phyloP scores from a whole-genome alignment of 1,284 basidiomycete species.

The Fistulinella cinereoalba region DNA sequence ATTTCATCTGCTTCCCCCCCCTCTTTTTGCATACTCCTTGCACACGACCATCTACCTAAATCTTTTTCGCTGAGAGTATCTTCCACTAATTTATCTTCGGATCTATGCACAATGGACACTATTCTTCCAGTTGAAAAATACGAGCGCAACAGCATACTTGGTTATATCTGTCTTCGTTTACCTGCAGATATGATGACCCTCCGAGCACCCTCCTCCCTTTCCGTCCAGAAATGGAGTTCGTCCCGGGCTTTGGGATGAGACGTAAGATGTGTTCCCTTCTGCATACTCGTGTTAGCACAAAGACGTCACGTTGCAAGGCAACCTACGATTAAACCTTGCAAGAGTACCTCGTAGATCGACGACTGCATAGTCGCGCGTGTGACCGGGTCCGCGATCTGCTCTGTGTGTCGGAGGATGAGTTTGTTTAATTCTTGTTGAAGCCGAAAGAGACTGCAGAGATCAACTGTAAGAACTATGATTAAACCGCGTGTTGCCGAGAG shows the following conservation, averaged over 20 bases:
- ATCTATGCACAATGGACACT: constrained; percentile 16
- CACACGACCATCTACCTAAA: constrained; percentile 3
- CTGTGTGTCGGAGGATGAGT: constrained; percentile 71
- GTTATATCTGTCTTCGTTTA: constrained; percentile 30
- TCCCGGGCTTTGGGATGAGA: constrained; percentile 58
- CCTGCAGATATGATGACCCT: constrained; percentile 49
- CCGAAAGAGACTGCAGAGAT: constrained; percentile 65
- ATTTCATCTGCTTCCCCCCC: constrained; percentile 12
- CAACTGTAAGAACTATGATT: background rate
- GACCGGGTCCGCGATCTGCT: constrained; percentile 60
- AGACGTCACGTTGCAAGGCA: background rate
- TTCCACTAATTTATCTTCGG: constrained; percentile 21
- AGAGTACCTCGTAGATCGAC: constrained; percentile 70
- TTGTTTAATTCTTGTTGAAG: constrained; percentile 82
- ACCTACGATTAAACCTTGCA: constrained; percentile 76
- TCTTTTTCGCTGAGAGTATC: constrained; percentile 10
- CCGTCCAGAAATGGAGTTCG: constrained; percentile 58
- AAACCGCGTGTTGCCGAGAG: background rate
- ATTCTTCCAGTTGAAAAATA: constrained; percentile 12
- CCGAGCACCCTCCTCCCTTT: constrained; percentile 54
- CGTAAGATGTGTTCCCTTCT: constrained; percentile 51
- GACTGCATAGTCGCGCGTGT: constrained; percentile 69
- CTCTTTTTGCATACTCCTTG: constrained; percentile 1
- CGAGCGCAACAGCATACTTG: constrained; percentile 12
- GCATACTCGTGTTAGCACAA: constrained; percentile 5